Base-by-base conservation (phyloP, 495 filamentous ascomycete species). In the Tuber calosporum region DNA sequence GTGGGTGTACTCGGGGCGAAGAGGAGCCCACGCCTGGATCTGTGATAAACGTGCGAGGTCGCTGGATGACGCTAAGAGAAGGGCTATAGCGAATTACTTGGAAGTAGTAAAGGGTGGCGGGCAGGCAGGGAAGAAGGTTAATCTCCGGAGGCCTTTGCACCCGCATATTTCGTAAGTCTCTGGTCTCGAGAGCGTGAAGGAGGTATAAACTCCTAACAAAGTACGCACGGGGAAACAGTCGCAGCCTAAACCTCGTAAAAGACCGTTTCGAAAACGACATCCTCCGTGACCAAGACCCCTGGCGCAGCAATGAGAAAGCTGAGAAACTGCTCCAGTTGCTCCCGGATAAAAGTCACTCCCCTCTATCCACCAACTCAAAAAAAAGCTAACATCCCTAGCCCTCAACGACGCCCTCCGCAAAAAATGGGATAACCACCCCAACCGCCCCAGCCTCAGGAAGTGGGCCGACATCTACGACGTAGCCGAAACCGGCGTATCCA, bases 1-100 rank as follows among this genome's bases (percentile, higher is more conserved):
- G 79, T 99, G 95, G 95, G 94, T 99, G 1, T 99, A 97, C 83
- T 98, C 95, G 0, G 95, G 95, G 43, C 91, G 95, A 81, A 88
- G 95, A 88, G 95, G 95, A 82, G 93, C 90, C 22, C 95, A 99
- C 89, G 95, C 94, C 11, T 99, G 95, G 95, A 91, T 99, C n/a
- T 97, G 94, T 81, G 95, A 99, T 83, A 91, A 90, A 73, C 88
- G 89, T 68, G 95, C 93, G 5, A 87, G 95, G 73, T 85, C 85
- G 48, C 86, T 99, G 83, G 90, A 96, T 78, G 95, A 98, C 81
- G 85, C 89, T 69, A 92, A 92, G 79, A 87, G 95, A 41, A 89
- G 88, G 74, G 91, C 93, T 4, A 87, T 99, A 67, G 92, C 92
- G 5, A 88, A 90, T 11, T 98, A 98, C 82, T 87, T 99, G 17